These are phyloP conservation scores for Colletotrichum coccodes DNA, from an alignment of 2,329 filamentous ascomycete species.

Conservation along the genomic window DNA sequence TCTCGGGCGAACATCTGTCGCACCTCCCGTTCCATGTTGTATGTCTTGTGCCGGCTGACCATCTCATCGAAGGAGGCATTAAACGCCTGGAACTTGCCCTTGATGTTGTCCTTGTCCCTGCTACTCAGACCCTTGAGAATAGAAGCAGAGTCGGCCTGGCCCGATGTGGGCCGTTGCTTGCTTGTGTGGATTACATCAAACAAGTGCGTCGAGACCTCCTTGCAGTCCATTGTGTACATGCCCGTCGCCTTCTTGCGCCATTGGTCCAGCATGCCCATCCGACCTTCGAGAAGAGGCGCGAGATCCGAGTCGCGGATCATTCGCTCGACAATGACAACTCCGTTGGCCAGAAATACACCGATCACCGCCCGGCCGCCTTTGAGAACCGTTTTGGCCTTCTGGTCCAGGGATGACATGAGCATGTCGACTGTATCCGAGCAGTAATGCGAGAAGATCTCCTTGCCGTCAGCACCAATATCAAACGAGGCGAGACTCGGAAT, in stretches of 20 bases:
- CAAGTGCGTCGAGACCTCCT: slow-evolving; percentile 84
- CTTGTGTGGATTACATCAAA: slow-evolving; percentile 94
- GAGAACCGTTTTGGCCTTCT: slow-evolving; percentile 76
- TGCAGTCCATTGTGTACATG: slow-evolving; percentile 88
- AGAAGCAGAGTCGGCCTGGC: slow-evolving; percentile 81
- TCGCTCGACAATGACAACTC: slow-evolving; percentile 83
- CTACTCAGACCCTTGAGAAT: slow-evolving; percentile 85
- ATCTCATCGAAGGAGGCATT: slow-evolving; percentile 92
- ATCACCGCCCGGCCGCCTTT: slow-evolving; percentile 81
- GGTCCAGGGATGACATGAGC: slow-evolving; percentile 79
- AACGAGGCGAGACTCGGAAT: slow-evolving; percentile 80
- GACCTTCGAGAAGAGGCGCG: slow-evolving; percentile 73
- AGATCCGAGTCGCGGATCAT: slow-evolving; percentile 87
- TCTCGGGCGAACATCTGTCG: slow-evolving; percentile 82
- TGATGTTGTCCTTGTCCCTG: slow-evolving; percentile 96
- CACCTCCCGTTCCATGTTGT: slow-evolving; percentile 92
- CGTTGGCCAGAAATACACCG: slow-evolving; percentile 93
- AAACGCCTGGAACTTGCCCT: slow-evolving; percentile 94
- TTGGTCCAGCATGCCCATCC: slow-evolving; percentile 75
- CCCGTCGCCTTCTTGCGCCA: slow-evolving; percentile 90
- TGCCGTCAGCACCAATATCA: slow-evolving; percentile 89
- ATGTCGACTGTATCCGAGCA: slow-evolving; percentile 88
- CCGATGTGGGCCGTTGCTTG: slow-evolving; percentile 78
- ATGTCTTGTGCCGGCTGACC: slow-evolving; percentile 81
- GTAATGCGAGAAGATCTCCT: slow-evolving; percentile 89